Evolutionary conservation across 1,139 yeast genomes (phyloP), one percentile per base, ranked within the genome.

Genomic region (Blastobotrys arbuscula): DNA sequence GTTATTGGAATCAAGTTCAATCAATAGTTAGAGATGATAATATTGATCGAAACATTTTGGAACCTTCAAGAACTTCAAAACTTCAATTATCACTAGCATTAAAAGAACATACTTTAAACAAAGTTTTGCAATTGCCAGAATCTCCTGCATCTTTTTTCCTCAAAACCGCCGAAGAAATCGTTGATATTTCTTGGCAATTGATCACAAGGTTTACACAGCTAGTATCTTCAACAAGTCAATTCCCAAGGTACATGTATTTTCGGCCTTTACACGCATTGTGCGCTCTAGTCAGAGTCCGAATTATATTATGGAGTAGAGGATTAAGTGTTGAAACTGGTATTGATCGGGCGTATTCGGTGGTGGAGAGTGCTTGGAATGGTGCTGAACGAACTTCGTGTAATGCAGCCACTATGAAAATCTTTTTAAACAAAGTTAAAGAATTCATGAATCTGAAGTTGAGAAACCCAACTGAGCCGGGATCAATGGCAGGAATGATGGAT

Each of bases 201-300:
- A 24, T 44, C 38, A 44, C 28, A 26, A 26, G 31, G 6, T 47
- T 47, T 28, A 44, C 46, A 13, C 24, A 23, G 7, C 19, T 24
- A 13, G 21, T 40, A 19, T 39, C 50, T 4, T 20, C 43, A 7
- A 39, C 68, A 7, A 62, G 69, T 21, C 30, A 39, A 47, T 74
- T 73, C 50, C 83, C 83, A 1, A 76, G 81, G 1, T 76, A 76
- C 53, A 71, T 77, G 57, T 76, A 75, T 59, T 78, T 77, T 55
- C 63, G 82, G 41, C 81, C 83, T 2, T 66, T 79, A 70, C 78
- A 77, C 59, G 78, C 82, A 0, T 61, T 79, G 35, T 75, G 77
- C 13, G 53, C 59, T 15, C 39, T 58, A 39, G 45, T 57, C 7
- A 52, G 61, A 23, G 42, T 56, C 15, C 46, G 58, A 21, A 39